Evolutionary conservation across 768 basidiomycete genomes (phyloP), one percentile per base, ranked within the genome.

Genomic region (Naganishia friedmannii): DNA sequence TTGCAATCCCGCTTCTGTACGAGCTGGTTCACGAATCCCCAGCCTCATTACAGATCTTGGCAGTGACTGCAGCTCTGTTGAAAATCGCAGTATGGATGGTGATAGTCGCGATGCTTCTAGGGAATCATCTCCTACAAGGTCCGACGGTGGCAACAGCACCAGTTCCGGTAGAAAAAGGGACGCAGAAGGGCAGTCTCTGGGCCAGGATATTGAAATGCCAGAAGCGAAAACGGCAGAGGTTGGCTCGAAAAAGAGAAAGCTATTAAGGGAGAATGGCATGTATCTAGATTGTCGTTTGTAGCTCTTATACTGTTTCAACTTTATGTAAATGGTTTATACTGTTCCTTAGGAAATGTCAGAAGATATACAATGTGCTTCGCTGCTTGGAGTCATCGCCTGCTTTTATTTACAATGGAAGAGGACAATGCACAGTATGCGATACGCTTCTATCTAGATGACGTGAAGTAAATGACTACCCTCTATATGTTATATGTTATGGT

Each of bases 251-350:
- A 63, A 63, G 29, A 42, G 60, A 45, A 63, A 63, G 60, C 2
- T 63, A 10, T 45, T 63, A 21, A 37, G 60, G 8, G 60, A 63
- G 32, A 34, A 63, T 63, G 60, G 57, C 5, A 19, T 63, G 60
- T 63, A 63, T 63, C 42, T 63, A 29, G 60, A 63, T 46, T 63
- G 60, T 26, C 60, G 60, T 13, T 63, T 63, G 60, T 63, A 63
- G 57, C 57, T 23, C 31, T 34, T 17, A 63, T 42, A 26, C 34
- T 26, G 37, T 45, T 15, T 23, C 39, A 28, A 17, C 26, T 28
- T 5, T 26, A 26, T 45, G 23, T 26, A 37, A 23, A 23, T 37
- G 57, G 39, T 63, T 63, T 63, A 42, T 63, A 63, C 42, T 45
- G 26, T 34, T 42, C 37, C 42, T 13, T 29, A 63, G 57, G 34